Evolutionary conservation across 331 rosid genomes (phyloP).

Genomic region (Arachis monticola): DNA sequence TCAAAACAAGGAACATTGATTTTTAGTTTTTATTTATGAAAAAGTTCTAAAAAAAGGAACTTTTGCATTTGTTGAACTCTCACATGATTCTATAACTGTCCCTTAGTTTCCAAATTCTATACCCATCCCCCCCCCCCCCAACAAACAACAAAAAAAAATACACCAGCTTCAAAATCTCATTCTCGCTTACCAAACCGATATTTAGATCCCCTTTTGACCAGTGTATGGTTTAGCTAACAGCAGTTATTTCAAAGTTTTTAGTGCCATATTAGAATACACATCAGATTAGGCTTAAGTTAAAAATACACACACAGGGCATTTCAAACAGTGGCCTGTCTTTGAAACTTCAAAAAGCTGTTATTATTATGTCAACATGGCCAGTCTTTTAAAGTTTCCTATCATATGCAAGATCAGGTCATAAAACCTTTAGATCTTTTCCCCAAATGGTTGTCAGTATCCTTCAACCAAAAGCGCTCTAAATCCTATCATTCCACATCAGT

Average conservation of each 20-base stretch:
- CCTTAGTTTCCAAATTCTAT: too few species aligned
- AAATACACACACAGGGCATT: background rate
- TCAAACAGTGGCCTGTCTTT: conserved; percentile 14
- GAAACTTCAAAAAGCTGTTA: background rate
- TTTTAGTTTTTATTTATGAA: too few species aligned
- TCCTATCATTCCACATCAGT: background rate
- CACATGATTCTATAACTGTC: too few species aligned
- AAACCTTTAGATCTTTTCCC: conserved; percentile 12
- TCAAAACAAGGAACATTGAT: too few species aligned
- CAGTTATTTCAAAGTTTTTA: background rate
- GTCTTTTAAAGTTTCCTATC: conserved; percentile 2
- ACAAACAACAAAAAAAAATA: background rate
- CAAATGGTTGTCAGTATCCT: conserved; percentile 14
- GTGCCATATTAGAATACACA: conserved; percentile 7
- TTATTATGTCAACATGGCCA: conserved; percentile 14
- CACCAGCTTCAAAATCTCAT: background rate
- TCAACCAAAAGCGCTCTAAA: background rate
- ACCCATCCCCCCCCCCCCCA: too few species aligned
- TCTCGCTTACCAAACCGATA: background rate
- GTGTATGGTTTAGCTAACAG: background rate
- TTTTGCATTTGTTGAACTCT: too few species aligned
- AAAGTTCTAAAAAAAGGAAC: too few species aligned
- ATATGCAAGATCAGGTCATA: conserved; percentile 15
- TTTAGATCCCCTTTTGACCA: conserved; percentile 4
- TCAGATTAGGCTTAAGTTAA: background rate